These are phyloP conservation scores for Lachnellula suecica DNA, from an alignment of 2,329 filamentous ascomycete species.

Conservation along the genomic window DNA sequence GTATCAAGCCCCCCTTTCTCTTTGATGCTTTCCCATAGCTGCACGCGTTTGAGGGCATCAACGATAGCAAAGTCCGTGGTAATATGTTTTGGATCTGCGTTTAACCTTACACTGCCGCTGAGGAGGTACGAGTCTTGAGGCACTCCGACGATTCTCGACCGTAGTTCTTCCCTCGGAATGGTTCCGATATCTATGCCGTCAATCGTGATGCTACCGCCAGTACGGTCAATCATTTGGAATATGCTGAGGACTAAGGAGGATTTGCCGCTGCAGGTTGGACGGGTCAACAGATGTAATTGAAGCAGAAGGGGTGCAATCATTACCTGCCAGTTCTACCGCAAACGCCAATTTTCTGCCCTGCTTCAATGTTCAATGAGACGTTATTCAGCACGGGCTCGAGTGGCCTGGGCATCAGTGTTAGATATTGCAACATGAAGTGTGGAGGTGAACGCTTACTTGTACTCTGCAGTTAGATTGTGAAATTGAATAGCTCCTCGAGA, in stretches of 20 bases:
- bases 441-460: constrained; percentile 19
- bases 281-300: constrained; percentile 33
- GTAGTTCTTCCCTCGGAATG: constrained; percentile 43
- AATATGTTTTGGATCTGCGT: constrained; percentile 42
- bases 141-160: constrained; percentile 37
- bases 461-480: constrained; percentile 28
- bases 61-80: constrained; percentile 40
- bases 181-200: constrained; percentile 46
- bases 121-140: constrained; percentile 52
- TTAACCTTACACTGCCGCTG: constrained; percentile 45
- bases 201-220: constrained; percentile 41
- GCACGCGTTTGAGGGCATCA: constrained; percentile 43
- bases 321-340: constrained; percentile 38
- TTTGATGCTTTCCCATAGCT: constrained; percentile 42
- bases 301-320: neutral
- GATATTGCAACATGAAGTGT: neutral
- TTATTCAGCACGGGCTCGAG: neutral
- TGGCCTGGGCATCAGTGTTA: neutral
- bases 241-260: constrained; percentile 45
- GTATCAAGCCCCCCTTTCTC: constrained; percentile 37
- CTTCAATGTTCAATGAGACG: constrained; percentile 36
- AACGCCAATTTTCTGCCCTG: constrained; percentile 48
- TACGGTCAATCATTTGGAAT: constrained; percentile 47
- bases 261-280: constrained; percentile 32
- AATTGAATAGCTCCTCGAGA: constrained; percentile 32